These are phyloP conservation scores for Fusarium cyanostomum DNA, from an alignment of 2,329 filamentous ascomycete genomes.

Conservation along the genomic window DNA sequence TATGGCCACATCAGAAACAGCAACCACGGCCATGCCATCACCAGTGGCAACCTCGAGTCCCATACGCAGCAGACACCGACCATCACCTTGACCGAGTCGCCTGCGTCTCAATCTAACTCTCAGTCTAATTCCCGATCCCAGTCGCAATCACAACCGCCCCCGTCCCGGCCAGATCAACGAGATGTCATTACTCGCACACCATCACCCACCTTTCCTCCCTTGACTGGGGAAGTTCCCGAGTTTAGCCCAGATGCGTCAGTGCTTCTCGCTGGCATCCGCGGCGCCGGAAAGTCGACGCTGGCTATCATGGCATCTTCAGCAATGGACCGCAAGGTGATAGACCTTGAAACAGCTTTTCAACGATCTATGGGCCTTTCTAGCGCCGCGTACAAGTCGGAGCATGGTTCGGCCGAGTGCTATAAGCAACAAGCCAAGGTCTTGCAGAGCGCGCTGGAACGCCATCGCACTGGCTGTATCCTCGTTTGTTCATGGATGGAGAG, in stretches of 20 bases:
- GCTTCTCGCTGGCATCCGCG: conserved; percentile 76
- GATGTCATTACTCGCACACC: conserved; percentile 42
- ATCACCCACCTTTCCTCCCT: conserved; percentile 37
- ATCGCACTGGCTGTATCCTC: conserved; percentile 71
- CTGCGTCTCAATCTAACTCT: conserved; percentile 21
- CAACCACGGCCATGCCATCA: conserved; percentile 17
- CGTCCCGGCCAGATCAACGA: conserved; percentile 23
- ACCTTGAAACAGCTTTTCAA: conserved; percentile 74
- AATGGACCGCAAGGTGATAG: conserved; percentile 73
- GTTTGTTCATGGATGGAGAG: conserved; percentile 78
- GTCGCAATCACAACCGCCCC: conserved; percentile 17
- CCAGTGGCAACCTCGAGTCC: conserved; percentile 24
- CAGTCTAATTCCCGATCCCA: conserved; percentile 16
- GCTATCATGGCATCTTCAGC: conserved; percentile 79
- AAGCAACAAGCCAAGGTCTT: conserved; percentile 70
- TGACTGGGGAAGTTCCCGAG: conserved; percentile 44
- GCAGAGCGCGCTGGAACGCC: conserved; percentile 65
- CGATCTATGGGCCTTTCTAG: conserved; percentile 70
- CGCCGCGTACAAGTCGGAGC: conserved; percentile 68
- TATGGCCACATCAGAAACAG: conserved; percentile 25
- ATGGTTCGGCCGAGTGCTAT: conserved; percentile 71
- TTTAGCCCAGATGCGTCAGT: conserved; percentile 74
- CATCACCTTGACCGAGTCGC: conserved; percentile 17
- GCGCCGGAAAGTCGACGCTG: conserved; percentile 79
- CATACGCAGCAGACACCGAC: conserved; percentile 26